These are phyloP conservation scores for Colletotrichum theobromicola DNA, from an alignment of 2,329 filamentous ascomycete genomes.

Conservation along the genomic window DNA sequence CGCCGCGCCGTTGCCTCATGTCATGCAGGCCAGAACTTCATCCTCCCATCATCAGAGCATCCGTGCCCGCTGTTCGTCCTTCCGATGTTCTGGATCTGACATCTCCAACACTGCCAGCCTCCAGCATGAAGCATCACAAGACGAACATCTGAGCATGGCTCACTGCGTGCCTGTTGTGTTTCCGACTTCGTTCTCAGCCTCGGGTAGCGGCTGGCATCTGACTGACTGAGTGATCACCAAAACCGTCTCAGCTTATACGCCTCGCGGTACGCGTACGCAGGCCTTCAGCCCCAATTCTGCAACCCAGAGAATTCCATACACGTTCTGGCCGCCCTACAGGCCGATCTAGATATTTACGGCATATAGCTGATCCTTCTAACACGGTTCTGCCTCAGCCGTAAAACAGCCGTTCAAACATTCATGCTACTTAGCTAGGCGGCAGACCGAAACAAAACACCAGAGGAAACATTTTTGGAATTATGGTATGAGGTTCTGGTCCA, in stretches of 20 bases:
- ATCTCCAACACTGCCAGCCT: background rate
- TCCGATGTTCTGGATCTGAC: background rate
- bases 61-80: constrained; percentile 1
- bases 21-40: constrained; percentile 16
- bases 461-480: background rate
- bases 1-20: constrained; percentile 11
- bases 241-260: background rate
- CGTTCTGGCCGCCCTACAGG: background rate
- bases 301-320: background rate
- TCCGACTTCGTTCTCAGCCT: background rate
- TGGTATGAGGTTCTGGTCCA: background rate
- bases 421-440: background rate
- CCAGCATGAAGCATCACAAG: background rate
- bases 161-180: background rate
- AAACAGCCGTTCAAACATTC: background rate
- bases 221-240: background rate
- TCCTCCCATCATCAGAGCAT: background rate
- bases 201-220: background rate
- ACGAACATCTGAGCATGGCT: background rate
- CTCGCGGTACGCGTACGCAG: background rate
- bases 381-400: background rate
- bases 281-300: background rate
- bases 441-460: background rate
- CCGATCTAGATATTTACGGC: background rate
- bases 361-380: background rate